Base-by-base conservation (phyloP, 2,329 filamentous ascomycete species). In the Amphichorda felina region DNA sequence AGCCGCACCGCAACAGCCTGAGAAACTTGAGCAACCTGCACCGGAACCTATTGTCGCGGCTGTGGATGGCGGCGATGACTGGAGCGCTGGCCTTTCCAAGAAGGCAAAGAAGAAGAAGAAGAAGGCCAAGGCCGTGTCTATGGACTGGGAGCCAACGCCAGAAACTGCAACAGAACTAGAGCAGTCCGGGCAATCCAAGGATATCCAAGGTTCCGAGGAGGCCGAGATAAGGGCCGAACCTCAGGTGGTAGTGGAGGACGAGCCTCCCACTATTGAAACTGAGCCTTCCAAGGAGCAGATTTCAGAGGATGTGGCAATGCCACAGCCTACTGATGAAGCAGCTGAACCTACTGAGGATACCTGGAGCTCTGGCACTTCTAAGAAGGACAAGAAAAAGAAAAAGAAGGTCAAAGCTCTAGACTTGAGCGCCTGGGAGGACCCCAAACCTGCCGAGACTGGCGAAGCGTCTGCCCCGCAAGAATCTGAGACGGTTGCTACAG, bases 31-130 rank as follows among this genome's bases (percentile, higher is more conserved):
- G 21, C 6, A 24, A 10, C 21, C 21, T 10, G 21, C 21, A n/a
- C n/a, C n/a, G n/a, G n/a, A n/a, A n/a, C n/a, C n/a, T n/a, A n/a
- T n/a, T n/a, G n/a, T n/a, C n/a, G n/a, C n/a, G n/a, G n/a, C n/a
- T n/a, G n/a, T n/a, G n/a, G n/a, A n/a, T n/a, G n/a, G 24, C 24
- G 8, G n/a, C 24, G 8, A 34, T 19, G 24, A 17, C 32, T 34
- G 13, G 19, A 16, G 19, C 13, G 13, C 32, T 24, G 32, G 21
- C 6, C 19, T 26, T 25, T 34, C 32, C 13, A 34, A 35, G 26
- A 41, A 35, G 36, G 34, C 40, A 22, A 36, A 25, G 17, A 37
- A 37, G 30, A 43, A 44, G 30, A 32, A 32, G 19, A 32, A 32
- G 30, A 32, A 32, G 13, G 30, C 30, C 40, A 37, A 44, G 8